A percentile compares a stretch with the other conserved stretches of the same genome.
phyloP scores from a whole-genome alignment of 148 eudicot genomes.

The Cornus controversa region DNA sequence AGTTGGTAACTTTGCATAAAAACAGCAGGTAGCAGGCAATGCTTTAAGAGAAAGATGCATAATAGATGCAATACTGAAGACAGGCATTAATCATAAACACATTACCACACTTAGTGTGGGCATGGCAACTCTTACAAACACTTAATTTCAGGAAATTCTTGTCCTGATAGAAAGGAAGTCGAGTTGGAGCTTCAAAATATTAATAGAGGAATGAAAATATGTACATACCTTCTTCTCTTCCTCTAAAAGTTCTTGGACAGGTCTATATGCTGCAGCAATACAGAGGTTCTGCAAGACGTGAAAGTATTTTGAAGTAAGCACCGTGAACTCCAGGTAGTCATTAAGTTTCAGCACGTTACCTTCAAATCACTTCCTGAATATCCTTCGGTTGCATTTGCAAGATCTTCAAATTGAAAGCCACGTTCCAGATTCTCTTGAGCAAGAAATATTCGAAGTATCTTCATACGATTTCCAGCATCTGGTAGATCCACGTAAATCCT shows the following conservation, averaged over 20 bases:
- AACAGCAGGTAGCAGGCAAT: background rate
- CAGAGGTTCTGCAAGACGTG: conserved; percentile 76
- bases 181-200: background rate
- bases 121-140: background rate
- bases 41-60: background rate
- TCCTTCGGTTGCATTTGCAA: conserved; percentile 90
- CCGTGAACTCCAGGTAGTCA: background rate
- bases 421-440: conserved; percentile 74
- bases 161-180: background rate
- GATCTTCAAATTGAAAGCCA: conserved; percentile 60
- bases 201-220: background rate
- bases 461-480: conserved; percentile 77
- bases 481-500: conserved; percentile 97
- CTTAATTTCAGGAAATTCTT: background rate
- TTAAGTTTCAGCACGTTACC: conserved; percentile 41
- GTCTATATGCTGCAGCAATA: conserved; percentile 96
- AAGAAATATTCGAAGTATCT: conserved; percentile 85
- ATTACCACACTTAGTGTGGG: background rate
- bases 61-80: background rate
- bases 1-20: background rate
- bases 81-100: background rate
- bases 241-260: conserved; percentile 93
- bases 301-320: background rate
- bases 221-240: conserved; percentile 64
- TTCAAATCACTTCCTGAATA: conserved; percentile 95